A percentile compares a stretch with the other conserved stretches of the same genome.
phyloP scores from a whole-genome alignment of 129 eudicot species.

The Gnaphalium uliginosum region DNA sequence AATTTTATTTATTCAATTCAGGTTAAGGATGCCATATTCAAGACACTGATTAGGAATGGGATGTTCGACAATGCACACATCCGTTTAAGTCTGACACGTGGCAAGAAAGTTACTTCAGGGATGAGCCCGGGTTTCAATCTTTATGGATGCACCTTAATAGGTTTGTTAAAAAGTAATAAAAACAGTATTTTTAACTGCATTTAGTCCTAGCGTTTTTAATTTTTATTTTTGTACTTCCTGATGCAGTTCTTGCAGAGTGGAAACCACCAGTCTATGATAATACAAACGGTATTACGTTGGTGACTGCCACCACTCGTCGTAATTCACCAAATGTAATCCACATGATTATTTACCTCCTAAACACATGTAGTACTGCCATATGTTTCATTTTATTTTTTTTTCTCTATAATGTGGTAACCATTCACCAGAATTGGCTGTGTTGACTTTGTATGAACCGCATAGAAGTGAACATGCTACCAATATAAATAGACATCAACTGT shows the following conservation, averaged over 20 bases:
- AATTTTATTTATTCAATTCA: slow-evolving; percentile 31
- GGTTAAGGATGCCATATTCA: slow-evolving; percentile 93
- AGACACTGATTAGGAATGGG: slow-evolving; percentile 76
- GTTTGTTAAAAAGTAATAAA: slow-evolving; percentile 30
- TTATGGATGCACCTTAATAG: slow-evolving; percentile 91
- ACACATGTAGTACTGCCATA: slow-evolving; percentile 8
- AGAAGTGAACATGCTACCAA: not conserved
- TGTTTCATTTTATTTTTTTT: slow-evolving; percentile 20
- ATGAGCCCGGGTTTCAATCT: slow-evolving; percentile 92
- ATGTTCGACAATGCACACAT: slow-evolving; percentile 94
- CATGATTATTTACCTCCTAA: not conserved
- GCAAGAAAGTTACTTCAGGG: slow-evolving; percentile 96
- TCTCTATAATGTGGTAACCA: slow-evolving; percentile 50
- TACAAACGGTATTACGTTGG: slow-evolving; percentile 78
- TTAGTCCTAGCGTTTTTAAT: not conserved
- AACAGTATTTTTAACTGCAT: too few relatives aligned
- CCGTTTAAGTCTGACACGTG: slow-evolving; percentile 94
- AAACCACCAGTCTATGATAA: slow-evolving; percentile 99
- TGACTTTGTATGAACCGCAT: not conserved
- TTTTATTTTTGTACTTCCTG: slow-evolving; percentile 4
- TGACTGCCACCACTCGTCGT: slow-evolving; percentile 97
- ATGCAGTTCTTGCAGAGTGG: slow-evolving; percentile 98
- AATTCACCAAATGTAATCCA: slow-evolving; percentile 92
- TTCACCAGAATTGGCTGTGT: slow-evolving; percentile 5
- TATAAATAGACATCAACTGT: not conserved